These are phyloP conservation scores for Blastobotrys malaysiensis DNA, from an alignment of 1,139 yeast genomes.

Conservation along the genomic window DNA sequence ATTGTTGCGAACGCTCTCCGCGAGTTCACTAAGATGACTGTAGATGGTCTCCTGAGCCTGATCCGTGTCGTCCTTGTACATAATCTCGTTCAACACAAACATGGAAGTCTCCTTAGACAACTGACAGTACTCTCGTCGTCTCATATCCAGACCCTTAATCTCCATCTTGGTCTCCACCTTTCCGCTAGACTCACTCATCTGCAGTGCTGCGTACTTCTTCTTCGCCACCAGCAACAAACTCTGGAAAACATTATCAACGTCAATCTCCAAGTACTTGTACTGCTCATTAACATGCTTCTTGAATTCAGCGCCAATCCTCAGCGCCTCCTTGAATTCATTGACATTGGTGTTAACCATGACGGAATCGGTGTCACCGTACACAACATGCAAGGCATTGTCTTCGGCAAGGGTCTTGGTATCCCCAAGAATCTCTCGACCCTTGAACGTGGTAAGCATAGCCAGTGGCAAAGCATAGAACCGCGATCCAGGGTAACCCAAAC, in stretches of 20 bases:
- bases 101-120: slow-evolving; percentile 84
- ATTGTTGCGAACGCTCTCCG: slow-evolving; percentile 52
- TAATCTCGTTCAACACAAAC: slow-evolving; percentile 63
- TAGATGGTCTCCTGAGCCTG: slow-evolving; percentile 69
- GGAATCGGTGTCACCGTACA: slow-evolving; percentile 98
- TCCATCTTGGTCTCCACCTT: slow-evolving; percentile 56
- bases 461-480: slow-evolving; percentile 94
- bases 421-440: slow-evolving; percentile 93
- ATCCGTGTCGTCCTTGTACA: slow-evolving; percentile 75
- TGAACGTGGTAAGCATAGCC: slow-evolving; percentile 91
- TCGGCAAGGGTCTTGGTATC: slow-evolving; percentile 93
- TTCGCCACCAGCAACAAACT: slow-evolving; percentile 86
- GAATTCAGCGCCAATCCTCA: slow-evolving; percentile 78
- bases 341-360: slow-evolving; percentile 96
- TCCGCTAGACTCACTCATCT: slow-evolving; percentile 43
- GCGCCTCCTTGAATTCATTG: slow-evolving; percentile 62
- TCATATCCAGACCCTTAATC: slow-evolving; percentile 95
- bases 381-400: slow-evolving; percentile 71
- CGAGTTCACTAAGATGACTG: slow-evolving; percentile 60
- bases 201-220: slow-evolving; percentile 95
- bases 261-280: slow-evolving; percentile 83
- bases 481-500: slow-evolving; percentile 88
- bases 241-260: slow-evolving; percentile 88
- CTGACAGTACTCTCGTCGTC: slow-evolving; percentile 93
- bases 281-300: slow-evolving; percentile 83